phyloP scores from a whole-genome alignment of 805 yeast species.

The Teunomyces funiuensis region DNA sequence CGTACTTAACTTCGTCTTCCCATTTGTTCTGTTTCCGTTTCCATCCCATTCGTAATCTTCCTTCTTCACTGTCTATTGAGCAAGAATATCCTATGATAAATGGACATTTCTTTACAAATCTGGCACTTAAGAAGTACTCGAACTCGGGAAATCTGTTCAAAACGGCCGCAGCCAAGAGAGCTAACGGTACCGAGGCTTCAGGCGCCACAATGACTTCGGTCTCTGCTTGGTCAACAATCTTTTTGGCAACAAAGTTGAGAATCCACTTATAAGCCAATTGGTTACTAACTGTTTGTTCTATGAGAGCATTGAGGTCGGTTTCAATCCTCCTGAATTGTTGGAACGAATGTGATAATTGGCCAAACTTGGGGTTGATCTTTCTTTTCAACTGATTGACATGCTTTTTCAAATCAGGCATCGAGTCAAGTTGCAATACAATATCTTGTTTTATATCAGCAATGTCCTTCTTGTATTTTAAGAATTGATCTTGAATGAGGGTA shows the following conservation, averaged over 20 bases:
- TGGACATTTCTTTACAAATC: conserved; percentile 91
- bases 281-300: conserved; percentile 48
- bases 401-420: conserved; percentile 52
- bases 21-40: conserved; percentile 54
- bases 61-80: conserved; percentile 74
- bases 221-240: conserved; percentile 87
- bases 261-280: conserved; percentile 68
- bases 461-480: conserved; percentile 48
- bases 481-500: conserved; percentile 40
- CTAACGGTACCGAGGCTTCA: conserved; percentile 76
- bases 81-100: conserved; percentile 80
- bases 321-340: conserved; percentile 56
- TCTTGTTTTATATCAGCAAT: conserved; percentile 59
- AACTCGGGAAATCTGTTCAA: conserved; percentile 51
- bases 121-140: conserved; percentile 61
- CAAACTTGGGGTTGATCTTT: conserved; percentile 83
- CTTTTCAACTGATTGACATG: conserved; percentile 62
- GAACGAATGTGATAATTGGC: conserved; percentile 79
- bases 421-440: conserved; percentile 55
- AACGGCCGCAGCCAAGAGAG: conserved; percentile 57
- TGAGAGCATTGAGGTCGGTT: conserved; percentile 48
- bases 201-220: conserved; percentile 84
- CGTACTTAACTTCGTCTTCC: conserved; percentile 67
- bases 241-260: conserved; percentile 80
- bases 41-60: conserved; percentile 87